Base-by-base conservation (phyloP, 768 basidiomycete genomes). In the Pholiota molesta region DNA sequence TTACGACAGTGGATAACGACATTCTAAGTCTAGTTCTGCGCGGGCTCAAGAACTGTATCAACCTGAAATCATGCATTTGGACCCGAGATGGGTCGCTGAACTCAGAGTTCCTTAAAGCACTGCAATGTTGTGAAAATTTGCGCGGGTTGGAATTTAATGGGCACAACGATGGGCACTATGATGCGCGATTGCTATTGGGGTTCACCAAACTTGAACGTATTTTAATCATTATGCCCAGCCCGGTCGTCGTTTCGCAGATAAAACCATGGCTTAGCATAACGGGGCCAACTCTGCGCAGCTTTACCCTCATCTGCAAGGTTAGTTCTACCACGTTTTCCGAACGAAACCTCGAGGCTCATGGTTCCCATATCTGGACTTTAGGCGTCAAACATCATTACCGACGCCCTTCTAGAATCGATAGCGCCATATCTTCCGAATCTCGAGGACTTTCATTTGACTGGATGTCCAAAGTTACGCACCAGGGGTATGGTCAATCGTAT, bases 21-120 rank as follows among this genome's bases (percentile, higher is more conserved):
- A 64, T 84, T 21, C 67, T 78, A 8, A 70, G 74, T 6, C 64
- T 74, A 9, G 85, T 89, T 52, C 55, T 81, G 6, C 68, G 62
- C 52, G 91, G 85, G 0, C 72, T 93, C 14, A 69, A 72, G 52
- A 89, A 92, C 68, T 91, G 90, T 66, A 68, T 73, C 42, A 85
- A 85, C 62, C 79, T 94, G 11, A 76, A 66, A 47, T 78, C 85
- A 6, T 92, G 89, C 68, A 84, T 85, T 5, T 94, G 91, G 91
- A 94, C 92, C 10, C 84, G 92, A 45, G 89, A 93, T 65, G 89
- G 91, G 3, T 87, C 92, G 4, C 73, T 94, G 21, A 84, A 78
- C 42, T 83, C 87, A 5, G 74, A 76, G 0, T 82, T 91, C 35
- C 78, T 94, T 9, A 64, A 76, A n/a, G 81, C 83, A 17, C 74